Evolutionary conservation across 371 early-diverging fungal species (phyloP), one percentile per base, ranked within the genome.

Genomic region (Chytridium lagenaria): DNA sequence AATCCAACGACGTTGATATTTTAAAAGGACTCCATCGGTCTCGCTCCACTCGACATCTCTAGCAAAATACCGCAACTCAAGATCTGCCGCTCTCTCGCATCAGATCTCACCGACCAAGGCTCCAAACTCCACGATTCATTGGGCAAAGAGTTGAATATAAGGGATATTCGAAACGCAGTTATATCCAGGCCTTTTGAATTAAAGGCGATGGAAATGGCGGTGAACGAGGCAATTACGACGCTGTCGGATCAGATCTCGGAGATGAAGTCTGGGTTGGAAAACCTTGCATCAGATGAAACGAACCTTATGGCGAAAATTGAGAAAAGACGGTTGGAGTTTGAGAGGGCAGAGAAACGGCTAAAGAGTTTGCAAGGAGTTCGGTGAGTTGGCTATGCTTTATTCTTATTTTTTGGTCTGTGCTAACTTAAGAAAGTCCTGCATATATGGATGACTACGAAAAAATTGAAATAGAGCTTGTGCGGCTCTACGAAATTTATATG

Each of bases 401-500:
- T 22, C 50, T n/a, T 3, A 16, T 67, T 36, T 23, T 50, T 50
- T 50, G 33, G 23, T 19, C 49, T 52, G 34, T n/a, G n/a, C n/a
- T n/a, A n/a, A n/a, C n/a, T n/a, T n/a, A 71, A 15, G 39, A 5
- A 52, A 85, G 85, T 38, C 86, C 86, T 2, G 84, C 86, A 12
- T 86, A 82, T 69, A 86, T 86, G 86, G 86, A 86, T 68, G 86
- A 86, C 59, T 86, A 78, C 68, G 86, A 86, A 67, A 80, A 80
- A 40, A 79, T 86, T 40, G 85, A 86, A 70, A 70, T 67, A 12
- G 85, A 86, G 39, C 74, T 86, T 16, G 71, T 73, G 19, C 71
- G 51, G 44, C 71, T 85, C 1, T 85, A 85, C 57, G 75, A 79
- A 31, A 67, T 49, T 30, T 86, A 86, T 61, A 80, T 83, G 77